Percentiles rank a stretch among this genome's conserved stretches.
Evolutionary conservation across 169 alveolate species (phyloP).

Genomic region (Plasmodium blacklocki): DNA sequence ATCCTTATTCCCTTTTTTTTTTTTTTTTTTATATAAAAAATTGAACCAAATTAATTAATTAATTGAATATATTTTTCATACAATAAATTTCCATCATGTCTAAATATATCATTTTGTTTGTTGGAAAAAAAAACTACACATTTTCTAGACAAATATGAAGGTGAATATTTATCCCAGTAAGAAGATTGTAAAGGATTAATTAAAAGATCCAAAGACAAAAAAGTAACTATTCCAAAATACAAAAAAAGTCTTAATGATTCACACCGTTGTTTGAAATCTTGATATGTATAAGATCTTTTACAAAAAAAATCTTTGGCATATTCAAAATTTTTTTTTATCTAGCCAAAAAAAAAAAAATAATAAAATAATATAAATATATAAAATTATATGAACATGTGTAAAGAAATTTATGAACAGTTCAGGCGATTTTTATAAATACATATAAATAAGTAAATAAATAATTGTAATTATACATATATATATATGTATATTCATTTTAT

Average conservation of each 20-base stretch:
- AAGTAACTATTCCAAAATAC: constrained; percentile 81
- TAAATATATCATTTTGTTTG: constrained; percentile 21
- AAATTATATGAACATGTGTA: too few relatives aligned
- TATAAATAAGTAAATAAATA: too few relatives aligned
- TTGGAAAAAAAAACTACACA: constrained; percentile 38
- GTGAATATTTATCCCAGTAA: constrained; percentile 80
- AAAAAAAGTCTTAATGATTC: constrained; percentile 81
- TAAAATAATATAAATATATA: not conserved
- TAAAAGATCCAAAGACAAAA: constrained; percentile 77
- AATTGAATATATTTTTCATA: constrained; percentile 29
- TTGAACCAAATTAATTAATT: constrained; percentile 5
- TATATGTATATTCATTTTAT: too few relatives aligned
- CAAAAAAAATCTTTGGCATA: constrained; percentile 81
- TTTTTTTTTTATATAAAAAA: too few relatives aligned
- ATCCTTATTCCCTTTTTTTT: too few relatives aligned
- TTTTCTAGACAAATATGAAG: constrained; percentile 65
- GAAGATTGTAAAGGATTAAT: constrained; percentile 79
- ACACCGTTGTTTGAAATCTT: constrained; percentile 82
- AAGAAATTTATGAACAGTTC: too few relatives aligned
- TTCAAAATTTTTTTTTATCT: constrained; percentile 40
- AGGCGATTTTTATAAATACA: too few relatives aligned
- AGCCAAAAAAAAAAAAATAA: not conserved
- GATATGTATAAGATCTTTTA: constrained; percentile 75
- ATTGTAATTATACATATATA: too few relatives aligned
- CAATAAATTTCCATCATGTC: constrained; percentile 39